phyloP scores from a whole-genome alignment of 2,329 filamentous ascomycete genomes.

The Paramyrothecium sp. region DNA sequence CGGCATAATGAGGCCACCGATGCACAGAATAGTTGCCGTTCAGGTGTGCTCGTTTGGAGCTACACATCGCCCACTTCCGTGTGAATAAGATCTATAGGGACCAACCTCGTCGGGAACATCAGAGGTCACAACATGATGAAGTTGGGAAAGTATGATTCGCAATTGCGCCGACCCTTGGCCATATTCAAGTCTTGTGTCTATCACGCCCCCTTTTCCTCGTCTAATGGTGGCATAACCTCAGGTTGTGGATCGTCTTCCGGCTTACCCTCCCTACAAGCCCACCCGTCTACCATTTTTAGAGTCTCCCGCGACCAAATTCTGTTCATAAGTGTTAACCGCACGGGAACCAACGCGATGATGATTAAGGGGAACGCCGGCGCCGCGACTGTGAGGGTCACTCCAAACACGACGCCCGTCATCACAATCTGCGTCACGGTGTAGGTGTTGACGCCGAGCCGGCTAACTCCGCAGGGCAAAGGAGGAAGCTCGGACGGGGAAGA shows the following conservation, averaged over 20 bases:
- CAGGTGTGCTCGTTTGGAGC: too few relatives aligned
- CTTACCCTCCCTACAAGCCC: conserved; percentile 50
- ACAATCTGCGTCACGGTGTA: conserved; percentile 59
- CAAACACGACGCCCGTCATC: conserved; percentile 59
- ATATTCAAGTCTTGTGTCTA: neutral
- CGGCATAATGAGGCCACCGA: too few relatives aligned
- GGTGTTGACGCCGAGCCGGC: conserved; percentile 54
- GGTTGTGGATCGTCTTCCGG: conserved; percentile 43
- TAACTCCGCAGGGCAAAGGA: conserved; percentile 38
- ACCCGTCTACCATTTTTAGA: conserved; percentile 43
- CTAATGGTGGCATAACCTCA: conserved; percentile 9
- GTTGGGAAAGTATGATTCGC: neutral
- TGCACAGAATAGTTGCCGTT: too few relatives aligned
- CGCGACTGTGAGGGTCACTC: conserved; percentile 60
- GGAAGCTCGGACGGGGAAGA: conserved; percentile 51
- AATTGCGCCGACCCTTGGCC: neutral
- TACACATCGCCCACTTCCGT: too few relatives aligned
- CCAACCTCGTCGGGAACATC: too few relatives aligned
- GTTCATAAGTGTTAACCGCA: conserved; percentile 60
- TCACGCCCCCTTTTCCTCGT: conserved; percentile 25
- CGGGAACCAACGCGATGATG: conserved; percentile 62
- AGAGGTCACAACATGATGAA: too few relatives aligned
- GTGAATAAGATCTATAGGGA: too few relatives aligned
- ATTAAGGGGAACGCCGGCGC: conserved; percentile 63
- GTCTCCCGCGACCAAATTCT: conserved; percentile 58